Conservation (phyloP, 1,284 basidiomycete genomes). For the Entoloma clypeatum region DNA sequence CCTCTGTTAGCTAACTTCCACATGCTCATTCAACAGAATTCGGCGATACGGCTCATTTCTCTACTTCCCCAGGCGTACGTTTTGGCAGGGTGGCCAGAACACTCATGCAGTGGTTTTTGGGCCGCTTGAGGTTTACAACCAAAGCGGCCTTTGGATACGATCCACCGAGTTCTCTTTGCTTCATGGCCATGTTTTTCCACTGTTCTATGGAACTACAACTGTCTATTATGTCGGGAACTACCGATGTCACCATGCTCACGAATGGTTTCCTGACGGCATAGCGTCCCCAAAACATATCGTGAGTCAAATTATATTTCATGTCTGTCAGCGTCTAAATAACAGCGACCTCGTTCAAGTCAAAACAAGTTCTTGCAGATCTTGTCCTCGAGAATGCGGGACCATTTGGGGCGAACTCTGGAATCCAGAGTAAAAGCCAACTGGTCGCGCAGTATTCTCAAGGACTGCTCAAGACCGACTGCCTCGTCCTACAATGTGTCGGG, state of each 20-base stretch:
- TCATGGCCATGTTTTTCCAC: not conserved
- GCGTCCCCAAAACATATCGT: no score
- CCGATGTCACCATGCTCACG: not conserved
- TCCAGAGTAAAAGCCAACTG: not conserved
- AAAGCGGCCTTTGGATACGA: not conserved
- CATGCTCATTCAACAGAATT: no score
- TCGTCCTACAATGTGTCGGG: conserved; percentile 13
- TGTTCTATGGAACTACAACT: not conserved
- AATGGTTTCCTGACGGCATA: no score
- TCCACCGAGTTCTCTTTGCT: not conserved
- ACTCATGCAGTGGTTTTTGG: not conserved
- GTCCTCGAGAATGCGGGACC: not conserved
- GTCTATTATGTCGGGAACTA: not conserved
- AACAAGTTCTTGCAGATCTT: not conserved
- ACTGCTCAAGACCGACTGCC: conserved; percentile 10
- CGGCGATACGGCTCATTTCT: no score
- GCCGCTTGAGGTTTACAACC: not conserved
- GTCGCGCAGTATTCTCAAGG: conserved; percentile 7
- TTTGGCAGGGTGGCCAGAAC: not conserved
- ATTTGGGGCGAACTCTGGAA: not conserved
- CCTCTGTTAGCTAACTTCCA: no score
- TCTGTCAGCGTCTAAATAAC: not conserved
- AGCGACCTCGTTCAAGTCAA: not conserved
- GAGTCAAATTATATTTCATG: not conserved
- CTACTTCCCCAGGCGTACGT: not conserved